Conservation (phyloP, 2,329 filamentous ascomycete genomes). For the Aspergillus clavatus region DNA sequence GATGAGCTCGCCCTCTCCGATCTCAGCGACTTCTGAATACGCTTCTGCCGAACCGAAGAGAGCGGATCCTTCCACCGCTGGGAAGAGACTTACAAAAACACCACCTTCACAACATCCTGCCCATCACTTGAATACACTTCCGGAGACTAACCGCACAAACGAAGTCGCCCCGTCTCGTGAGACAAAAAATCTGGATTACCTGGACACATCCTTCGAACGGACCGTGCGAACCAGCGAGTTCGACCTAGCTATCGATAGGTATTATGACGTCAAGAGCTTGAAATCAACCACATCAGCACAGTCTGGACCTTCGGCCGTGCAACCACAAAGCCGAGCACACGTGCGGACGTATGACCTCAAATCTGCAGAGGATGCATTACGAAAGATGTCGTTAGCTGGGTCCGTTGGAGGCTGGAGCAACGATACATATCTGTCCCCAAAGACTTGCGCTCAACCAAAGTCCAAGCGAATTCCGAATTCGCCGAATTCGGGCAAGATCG, state of each 20-base stretch:
- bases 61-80: constrained; percentile 13
- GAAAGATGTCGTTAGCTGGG: constrained; percentile 18
- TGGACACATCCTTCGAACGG: constrained; percentile 24
- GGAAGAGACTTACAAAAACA: constrained; percentile 27
- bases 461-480: constrained; percentile 14
- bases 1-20: constrained; percentile 37
- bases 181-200: constrained; percentile 19
- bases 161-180: constrained; percentile 17
- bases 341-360: constrained; percentile 15
- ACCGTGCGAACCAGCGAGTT: constrained; percentile 32
- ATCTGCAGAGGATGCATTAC: constrained; percentile 14
- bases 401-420: constrained; percentile 23
- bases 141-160: constrained; percentile 10
- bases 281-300: constrained; percentile 10
- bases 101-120: constrained; percentile 13
- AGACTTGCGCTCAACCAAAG: constrained; percentile 10
- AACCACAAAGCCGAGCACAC: constrained; percentile 21
- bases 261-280: constrained; percentile 16
- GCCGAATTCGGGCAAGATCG: constrained; percentile 17
- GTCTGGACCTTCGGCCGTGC: constrained; percentile 23
- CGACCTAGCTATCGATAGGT: constrained; percentile 29
- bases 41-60: constrained; percentile 21
- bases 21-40: constrained; percentile 32
- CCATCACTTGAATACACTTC: constrained; percentile 12
- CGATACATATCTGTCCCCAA: constrained; percentile 23